Evolutionary conservation across 192 early-diverging fungal species (phyloP).

Genomic region (Oehlia diaphana): DNA sequence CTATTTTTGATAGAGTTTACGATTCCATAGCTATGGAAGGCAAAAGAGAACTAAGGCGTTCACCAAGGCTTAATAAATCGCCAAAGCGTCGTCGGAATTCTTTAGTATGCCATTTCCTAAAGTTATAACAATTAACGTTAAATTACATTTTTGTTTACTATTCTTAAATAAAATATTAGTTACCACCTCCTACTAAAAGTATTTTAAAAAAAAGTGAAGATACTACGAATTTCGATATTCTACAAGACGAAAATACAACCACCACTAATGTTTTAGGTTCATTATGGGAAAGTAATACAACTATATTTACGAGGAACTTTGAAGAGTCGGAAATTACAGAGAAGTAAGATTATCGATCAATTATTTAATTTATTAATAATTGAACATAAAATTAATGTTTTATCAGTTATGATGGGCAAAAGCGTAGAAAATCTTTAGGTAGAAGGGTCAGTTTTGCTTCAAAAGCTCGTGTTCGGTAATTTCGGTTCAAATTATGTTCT

Average conservation of each 20-base stretch:
- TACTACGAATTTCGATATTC: conserved; percentile 12
- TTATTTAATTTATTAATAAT: background rate
- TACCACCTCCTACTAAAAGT: conserved; percentile 7
- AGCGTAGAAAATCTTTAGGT: background rate
- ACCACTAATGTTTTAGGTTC: background rate
- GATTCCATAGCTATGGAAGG: background rate
- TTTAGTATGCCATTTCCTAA: background rate
- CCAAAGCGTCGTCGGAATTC: background rate
- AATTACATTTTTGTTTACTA: too few relatives aligned
- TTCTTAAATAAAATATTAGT: background rate
- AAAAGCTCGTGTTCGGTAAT: conserved; percentile 6
- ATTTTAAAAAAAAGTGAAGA: conserved; percentile 15
- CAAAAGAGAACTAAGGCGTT: background rate
- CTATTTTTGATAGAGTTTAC: background rate
- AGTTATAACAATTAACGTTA: background rate
- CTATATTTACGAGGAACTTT: background rate
- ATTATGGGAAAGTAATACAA: background rate
- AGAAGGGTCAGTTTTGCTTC: conserved; percentile 16
- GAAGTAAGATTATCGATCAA: background rate
- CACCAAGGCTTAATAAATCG: background rate
- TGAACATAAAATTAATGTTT: background rate
- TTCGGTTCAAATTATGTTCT: background rate
- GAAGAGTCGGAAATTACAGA: background rate
- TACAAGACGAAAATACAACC: conserved; percentile 8
- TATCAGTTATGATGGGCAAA: conserved; percentile 4